These are phyloP conservation scores for Whalleya microplaca DNA, from an alignment of 2,329 filamentous ascomycete genomes.

Conservation along the genomic window DNA sequence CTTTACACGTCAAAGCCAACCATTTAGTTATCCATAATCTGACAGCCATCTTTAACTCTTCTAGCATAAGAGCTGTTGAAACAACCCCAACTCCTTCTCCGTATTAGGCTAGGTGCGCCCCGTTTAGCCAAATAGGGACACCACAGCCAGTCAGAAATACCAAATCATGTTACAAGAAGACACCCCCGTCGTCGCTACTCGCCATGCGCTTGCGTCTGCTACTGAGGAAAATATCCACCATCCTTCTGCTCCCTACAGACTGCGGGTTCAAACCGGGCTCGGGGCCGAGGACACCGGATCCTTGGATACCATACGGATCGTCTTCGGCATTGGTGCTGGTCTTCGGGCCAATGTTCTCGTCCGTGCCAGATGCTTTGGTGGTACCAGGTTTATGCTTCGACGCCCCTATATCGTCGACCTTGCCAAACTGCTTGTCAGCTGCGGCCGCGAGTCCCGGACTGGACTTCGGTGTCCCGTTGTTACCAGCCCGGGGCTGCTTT, in stretches of 20 bases:
- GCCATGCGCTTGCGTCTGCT: conserved; percentile 49
- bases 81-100: not conserved
- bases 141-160: not conserved
- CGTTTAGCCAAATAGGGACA: not conserved
- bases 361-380: conserved; percentile 7
- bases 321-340: conserved; percentile 2
- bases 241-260: conserved; percentile 50
- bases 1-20: not conserved
- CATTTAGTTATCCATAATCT: not conserved
- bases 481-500: conserved; percentile 15
- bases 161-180: conserved; percentile 34
- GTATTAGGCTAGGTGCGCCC: not conserved
- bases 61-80: not conserved
- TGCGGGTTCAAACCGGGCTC: conserved; percentile 30
- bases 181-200: conserved; percentile 42
- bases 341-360: conserved; percentile 33
- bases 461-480: conserved; percentile 7
- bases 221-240: conserved; percentile 59
- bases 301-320: conserved; percentile 26
- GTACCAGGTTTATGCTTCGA: conserved; percentile 16
- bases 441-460: conserved; percentile 20
- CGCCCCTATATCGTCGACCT: conserved; percentile 5
- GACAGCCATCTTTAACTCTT: not conserved
- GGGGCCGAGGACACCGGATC: conserved; percentile 20
- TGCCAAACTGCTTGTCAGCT: conserved; percentile 23